Conservation (phyloP, 2,329 filamentous ascomycete species). For the Fusarium humuli region DNA sequence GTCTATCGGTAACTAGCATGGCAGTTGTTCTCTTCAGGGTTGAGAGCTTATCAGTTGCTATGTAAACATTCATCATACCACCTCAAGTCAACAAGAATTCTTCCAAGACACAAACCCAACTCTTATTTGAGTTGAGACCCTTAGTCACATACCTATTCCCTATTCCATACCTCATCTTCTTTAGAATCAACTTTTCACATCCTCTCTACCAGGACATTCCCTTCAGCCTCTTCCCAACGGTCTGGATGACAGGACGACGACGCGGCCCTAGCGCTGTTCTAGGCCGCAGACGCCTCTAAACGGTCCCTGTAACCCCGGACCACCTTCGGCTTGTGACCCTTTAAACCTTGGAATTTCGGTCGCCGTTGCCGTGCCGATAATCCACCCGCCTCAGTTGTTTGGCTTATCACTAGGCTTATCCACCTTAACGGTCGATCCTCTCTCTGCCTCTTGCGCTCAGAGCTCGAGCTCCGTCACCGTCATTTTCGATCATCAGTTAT, state of each 20-base stretch:
- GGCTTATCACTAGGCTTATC: neutral
- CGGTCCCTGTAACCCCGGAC: constrained; percentile 21
- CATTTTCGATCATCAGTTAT: constrained; percentile 9
- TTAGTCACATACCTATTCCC: neutral
- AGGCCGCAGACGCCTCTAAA: constrained; percentile 17
- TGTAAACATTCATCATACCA: constrained; percentile 5
- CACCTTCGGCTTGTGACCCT: constrained; percentile 26
- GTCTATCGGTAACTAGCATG: neutral
- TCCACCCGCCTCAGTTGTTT: constrained; percentile 24
- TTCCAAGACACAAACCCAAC: neutral
- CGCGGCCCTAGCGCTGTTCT: constrained; percentile 12
- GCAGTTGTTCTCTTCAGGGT: too few relatives aligned
- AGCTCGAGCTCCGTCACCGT: constrained; percentile 15
- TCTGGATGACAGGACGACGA: constrained; percentile 12
- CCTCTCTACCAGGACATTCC: constrained; percentile 9
- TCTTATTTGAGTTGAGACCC: neutral
- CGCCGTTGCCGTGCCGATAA: constrained; percentile 31
- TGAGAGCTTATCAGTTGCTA: neutral
- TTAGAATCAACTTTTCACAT: neutral
- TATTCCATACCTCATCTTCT: constrained; percentile 1
- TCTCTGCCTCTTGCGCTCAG: neutral
- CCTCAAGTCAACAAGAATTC: neutral
- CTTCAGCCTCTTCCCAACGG: constrained; percentile 1
- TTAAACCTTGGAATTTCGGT: constrained; percentile 24
- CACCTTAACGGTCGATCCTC: constrained; percentile 13